Percentiles rank a stretch among this genome's conserved stretches.
phyloP scores from a whole-genome alignment of 2,329 filamentous ascomycete species.

The Penicillium sp. region DNA sequence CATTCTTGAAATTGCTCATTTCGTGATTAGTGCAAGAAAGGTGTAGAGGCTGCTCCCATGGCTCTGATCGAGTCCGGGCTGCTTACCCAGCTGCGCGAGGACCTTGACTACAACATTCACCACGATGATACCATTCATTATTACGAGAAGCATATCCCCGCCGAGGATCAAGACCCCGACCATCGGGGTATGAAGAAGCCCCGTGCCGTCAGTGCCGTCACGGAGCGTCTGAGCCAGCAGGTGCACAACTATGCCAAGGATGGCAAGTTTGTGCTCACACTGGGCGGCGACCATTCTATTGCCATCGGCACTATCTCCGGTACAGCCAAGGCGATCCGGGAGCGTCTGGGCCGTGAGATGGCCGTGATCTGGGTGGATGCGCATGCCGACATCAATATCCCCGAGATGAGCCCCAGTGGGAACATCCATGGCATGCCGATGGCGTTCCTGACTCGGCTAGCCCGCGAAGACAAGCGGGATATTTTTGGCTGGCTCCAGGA shows the following conservation, averaged over 20 bases:
- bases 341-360: conserved; percentile 74
- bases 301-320: conserved; percentile 91
- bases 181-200: conserved; percentile 94
- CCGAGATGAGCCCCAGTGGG: conserved; percentile 79
- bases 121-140: conserved; percentile 77
- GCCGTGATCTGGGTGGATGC: conserved; percentile 99
- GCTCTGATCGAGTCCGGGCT: conserved; percentile 86
- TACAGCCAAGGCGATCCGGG: conserved; percentile 75
- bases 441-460: conserved; percentile 80
- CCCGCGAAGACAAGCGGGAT: conserved; percentile 66
- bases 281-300: conserved; percentile 94
- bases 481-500: conserved; percentile 85
- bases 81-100: conserved; percentile 71
- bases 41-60: conserved; percentile 83
- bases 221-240: conserved; percentile 69
- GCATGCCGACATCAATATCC: conserved; percentile 95
- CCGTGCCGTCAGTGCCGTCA: conserved; percentile 77
- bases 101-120: conserved; percentile 81
- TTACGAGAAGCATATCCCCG: conserved; percentile 69
- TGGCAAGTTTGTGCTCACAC: conserved; percentile 82
- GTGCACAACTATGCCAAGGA: conserved; percentile 79
- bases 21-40: conserved; percentile 66
- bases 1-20: conserved; percentile 2
- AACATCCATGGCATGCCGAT: conserved; percentile 99
- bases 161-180: conserved; percentile 67